Conservation (phyloP, 176 grass and related monocot genomes). For the Thinopyrum elongatum region DNA sequence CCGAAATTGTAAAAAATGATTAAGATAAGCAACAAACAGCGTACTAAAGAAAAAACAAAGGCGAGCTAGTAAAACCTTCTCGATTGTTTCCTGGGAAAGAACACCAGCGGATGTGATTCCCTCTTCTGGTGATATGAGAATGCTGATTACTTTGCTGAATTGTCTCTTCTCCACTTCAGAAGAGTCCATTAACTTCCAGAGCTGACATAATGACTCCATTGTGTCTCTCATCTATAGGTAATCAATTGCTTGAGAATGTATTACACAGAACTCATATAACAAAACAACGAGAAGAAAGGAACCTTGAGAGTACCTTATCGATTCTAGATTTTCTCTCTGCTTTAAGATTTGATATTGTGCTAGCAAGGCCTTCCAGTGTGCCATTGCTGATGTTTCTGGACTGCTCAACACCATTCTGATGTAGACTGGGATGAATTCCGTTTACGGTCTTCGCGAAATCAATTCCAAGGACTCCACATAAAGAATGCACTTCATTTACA, state of each 20-base stretch:
- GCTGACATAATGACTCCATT: constrained; percentile 71
- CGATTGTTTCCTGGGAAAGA: constrained; percentile 72
- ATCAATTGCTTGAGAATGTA: constrained; percentile 27
- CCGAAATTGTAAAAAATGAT: neutral
- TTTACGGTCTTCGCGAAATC: constrained; percentile 79
- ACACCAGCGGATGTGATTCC: constrained; percentile 56
- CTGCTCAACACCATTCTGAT: constrained; percentile 61
- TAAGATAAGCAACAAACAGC: neutral
- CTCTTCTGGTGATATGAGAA: constrained; percentile 65
- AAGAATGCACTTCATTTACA: constrained; percentile 85
- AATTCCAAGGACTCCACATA: constrained; percentile 79
- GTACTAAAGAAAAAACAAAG: constrained; percentile 19
- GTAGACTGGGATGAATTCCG: constrained; percentile 89
- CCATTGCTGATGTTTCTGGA: constrained; percentile 80
- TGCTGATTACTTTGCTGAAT: constrained; percentile 61
- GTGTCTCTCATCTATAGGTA: constrained; percentile 74
- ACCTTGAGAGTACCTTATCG: constrained; percentile 56
- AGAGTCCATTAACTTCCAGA: constrained; percentile 96
- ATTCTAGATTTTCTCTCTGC: constrained; percentile 67
- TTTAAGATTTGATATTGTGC: constrained; percentile 66
- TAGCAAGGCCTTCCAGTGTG: constrained; percentile 75
- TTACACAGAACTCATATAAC: constrained; percentile 13
- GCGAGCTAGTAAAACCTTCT: constrained; percentile 55
- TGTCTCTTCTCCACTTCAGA: constrained; percentile 70
- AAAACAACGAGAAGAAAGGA: constrained; percentile 24